Evolutionary conservation across 768 basidiomycete genomes (phyloP).

Genomic region (Tricholoma hemisulphureum): DNA sequence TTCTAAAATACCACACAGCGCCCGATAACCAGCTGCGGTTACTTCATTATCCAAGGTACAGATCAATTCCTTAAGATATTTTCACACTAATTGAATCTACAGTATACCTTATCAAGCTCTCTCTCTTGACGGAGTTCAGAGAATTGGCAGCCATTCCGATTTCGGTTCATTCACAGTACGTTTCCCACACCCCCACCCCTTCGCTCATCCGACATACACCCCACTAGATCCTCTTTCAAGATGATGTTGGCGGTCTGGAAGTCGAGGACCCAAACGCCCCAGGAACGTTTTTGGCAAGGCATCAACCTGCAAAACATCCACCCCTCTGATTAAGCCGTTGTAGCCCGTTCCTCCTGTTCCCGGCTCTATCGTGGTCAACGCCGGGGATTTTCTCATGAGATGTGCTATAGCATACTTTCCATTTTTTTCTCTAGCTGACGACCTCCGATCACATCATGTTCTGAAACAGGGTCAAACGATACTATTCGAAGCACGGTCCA

Average conservation of each 20-base stretch:
- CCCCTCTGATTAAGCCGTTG: not conserved
- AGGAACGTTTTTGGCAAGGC: conserved; percentile 39
- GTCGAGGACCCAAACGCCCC: conserved; percentile 52
- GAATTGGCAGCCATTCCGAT: conserved; percentile 54
- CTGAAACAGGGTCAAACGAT: conserved; percentile 41
- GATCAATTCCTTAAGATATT: not conserved
- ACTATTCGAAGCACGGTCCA: conserved; percentile 51
- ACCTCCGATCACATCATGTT: not conserved
- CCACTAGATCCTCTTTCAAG: conserved; percentile 50
- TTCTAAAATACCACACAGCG: conserved; percentile 39
- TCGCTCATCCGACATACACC: not conserved
- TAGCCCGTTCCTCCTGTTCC: conserved; percentile 43
- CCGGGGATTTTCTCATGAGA: conserved; percentile 50
- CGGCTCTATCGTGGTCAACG: conserved; percentile 50
- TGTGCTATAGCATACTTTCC: conserved; percentile 36
- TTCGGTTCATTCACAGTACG: conserved; percentile 52
- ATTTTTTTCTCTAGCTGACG: not conserved
- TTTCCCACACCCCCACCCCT: not conserved
- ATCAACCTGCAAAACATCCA: not conserved
- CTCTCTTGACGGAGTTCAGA: conserved; percentile 34
- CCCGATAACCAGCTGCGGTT: conserved; percentile 56
- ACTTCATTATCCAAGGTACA: conserved; percentile 52
- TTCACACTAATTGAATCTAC: not conserved
- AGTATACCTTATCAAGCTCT: conserved; percentile 35
- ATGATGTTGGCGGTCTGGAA: conserved; percentile 59